Evolutionary conservation across 768 basidiomycete species (phyloP).

Genomic region (Panaeolus papilionaceus): DNA sequence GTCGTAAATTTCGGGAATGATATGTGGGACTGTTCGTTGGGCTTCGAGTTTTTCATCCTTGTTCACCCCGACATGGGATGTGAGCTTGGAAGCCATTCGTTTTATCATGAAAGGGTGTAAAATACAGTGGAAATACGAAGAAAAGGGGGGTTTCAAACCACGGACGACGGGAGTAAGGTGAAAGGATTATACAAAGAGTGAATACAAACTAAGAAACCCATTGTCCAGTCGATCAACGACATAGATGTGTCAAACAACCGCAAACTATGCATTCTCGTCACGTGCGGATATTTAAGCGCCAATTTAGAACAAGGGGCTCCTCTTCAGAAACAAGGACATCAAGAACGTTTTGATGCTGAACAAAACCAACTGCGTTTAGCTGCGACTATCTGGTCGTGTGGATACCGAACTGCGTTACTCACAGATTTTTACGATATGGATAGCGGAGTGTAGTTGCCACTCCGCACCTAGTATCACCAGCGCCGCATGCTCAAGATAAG

Average conservation of each 20-base stretch:
- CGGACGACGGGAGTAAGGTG: constrained; percentile 8
- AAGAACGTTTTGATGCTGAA: not conserved
- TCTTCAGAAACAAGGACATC: constrained; percentile 14
- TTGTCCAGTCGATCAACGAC: constrained; percentile 1
- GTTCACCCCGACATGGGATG: constrained; percentile 44
- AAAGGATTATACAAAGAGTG: constrained; percentile 14
- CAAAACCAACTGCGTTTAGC: not conserved
- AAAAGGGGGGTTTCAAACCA: constrained; percentile 18
- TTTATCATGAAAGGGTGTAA: constrained; percentile 45
- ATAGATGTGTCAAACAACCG: not conserved
- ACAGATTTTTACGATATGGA: not conserved
- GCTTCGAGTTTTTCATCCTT: constrained; percentile 23
- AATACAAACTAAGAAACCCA: not conserved
- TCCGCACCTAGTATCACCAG: too few species aligned
- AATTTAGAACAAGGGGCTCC: constrained; percentile 8
- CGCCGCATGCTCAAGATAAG: not conserved
- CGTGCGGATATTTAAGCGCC: constrained; percentile 3
- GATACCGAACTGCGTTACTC: not conserved
- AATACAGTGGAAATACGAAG: constrained; percentile 4
- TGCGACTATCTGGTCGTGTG: not conserved
- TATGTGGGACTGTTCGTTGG: constrained; percentile 6
- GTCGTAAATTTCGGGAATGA: constrained; percentile 45
- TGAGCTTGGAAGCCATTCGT: constrained; percentile 58
- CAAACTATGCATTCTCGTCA: not conserved
- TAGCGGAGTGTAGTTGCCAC: not conserved